Evolutionary conservation across 257 asterid genomes (phyloP).

Genomic region (Solanum bukasovii): DNA sequence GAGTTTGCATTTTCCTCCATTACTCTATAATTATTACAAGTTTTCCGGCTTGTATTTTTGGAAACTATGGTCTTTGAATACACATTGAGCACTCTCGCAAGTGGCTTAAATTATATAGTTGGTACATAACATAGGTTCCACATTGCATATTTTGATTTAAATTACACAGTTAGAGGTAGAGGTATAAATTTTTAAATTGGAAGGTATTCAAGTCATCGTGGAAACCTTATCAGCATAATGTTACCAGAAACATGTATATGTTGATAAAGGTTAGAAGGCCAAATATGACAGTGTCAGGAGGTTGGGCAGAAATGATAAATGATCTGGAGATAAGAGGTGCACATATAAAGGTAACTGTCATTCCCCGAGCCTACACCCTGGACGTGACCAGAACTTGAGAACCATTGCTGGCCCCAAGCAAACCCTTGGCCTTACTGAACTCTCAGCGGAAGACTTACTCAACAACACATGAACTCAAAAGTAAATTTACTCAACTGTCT

Average conservation of each 20-base stretch:
- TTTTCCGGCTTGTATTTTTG: background rate
- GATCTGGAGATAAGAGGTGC: background rate
- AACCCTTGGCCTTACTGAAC: no score
- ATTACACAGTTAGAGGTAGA: background rate
- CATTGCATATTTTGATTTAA: background rate
- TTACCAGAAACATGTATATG: background rate
- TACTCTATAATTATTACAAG: background rate
- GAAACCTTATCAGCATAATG: background rate
- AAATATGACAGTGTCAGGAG: background rate
- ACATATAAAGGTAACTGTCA: background rate
- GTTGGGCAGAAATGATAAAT: background rate
- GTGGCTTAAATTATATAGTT: background rate
- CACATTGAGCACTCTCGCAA: background rate
- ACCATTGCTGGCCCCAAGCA: no score
- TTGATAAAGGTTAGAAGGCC: background rate
- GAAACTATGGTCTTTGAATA: background rate
- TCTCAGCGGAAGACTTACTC: no score
- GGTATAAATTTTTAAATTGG: background rate
- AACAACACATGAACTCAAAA: no score
- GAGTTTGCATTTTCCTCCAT: background rate
- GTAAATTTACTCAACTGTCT: no score
- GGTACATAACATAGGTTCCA: background rate
- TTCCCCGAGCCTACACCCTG: no score
- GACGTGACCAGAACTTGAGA: no score
- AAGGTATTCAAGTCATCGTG: background rate